Base-by-base conservation (phyloP, 495 filamentous ascomycete species). In the Hypoxylon subgilvum region DNA sequence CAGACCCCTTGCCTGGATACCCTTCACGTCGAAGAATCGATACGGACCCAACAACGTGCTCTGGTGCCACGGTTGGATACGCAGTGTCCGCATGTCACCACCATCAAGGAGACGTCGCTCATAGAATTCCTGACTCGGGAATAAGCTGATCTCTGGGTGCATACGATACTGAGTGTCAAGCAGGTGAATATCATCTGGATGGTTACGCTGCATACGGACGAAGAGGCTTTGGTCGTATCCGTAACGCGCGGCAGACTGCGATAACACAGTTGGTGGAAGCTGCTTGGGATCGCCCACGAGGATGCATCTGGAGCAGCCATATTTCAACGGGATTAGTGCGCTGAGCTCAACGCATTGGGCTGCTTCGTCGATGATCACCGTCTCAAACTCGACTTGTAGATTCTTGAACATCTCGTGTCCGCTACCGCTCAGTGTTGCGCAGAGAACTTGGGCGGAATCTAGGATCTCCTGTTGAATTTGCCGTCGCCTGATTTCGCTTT, bases 221-320 rank as follows among this genome's bases (percentile, higher is more conserved):
- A 98, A 98, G 72, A 98, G 79, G 77, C 90, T 96, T 76, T 97
- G 93, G 67, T 97, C 95, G 74, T 97, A 98, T 57, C 92, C 89
- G 72, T 92, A 97, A 34, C 86, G 83, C 10, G 92, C 91, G 12
- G 95, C 94, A 63, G 92, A 91, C 64, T 90, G 88, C 12, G 95
- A 97, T 18, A 98, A 81, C 21, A 98, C 94, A 1, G 94, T 98
- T 2, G 94, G 94, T 3, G 94, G 94, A 57, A 98, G 76, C 68
- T 98, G 94, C 67, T 98, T 96, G 0, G 94, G 94, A 76, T 98
- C 94, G 74, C 94, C 94, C 19, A 98, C 94, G 23, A 98, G 84
- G 52, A 98, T 90, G 73, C 95, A 97, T 71, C 97, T 97, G 10
- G 89, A 88, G 70, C 92, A 96, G 16, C 94, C 94, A 65, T 97